Conservation (phyloP, 331 rosid species). For the Dryas integrifolia region DNA sequence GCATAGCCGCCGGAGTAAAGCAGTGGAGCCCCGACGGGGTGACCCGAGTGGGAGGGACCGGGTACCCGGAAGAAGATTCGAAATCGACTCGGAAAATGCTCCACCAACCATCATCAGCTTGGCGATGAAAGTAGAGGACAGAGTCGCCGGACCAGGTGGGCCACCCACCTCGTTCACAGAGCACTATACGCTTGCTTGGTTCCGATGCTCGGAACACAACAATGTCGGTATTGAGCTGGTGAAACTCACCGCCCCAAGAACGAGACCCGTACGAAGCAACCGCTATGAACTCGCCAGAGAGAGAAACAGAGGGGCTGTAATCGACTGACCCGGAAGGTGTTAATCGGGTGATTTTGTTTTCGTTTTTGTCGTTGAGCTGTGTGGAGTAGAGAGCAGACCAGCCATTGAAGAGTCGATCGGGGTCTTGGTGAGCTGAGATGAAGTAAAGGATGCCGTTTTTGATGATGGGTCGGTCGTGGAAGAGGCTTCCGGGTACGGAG, state of each 20-base stretch:
- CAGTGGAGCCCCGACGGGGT: conserved; percentile 77
- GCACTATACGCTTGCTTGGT: conserved; percentile 34
- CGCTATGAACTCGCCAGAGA: conserved; percentile 51
- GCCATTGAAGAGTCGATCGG: conserved; percentile 38
- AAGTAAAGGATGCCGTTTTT: conserved; percentile 46
- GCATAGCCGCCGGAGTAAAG: conserved; percentile 72
- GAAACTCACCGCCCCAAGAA: conserved; percentile 60
- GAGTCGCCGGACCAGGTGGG: conserved; percentile 79
- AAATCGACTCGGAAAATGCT: conserved; percentile 56
- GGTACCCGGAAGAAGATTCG: not conserved
- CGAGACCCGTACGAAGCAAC: conserved; percentile 75
- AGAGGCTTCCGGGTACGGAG: conserved; percentile 40
- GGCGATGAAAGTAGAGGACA: conserved; percentile 55
- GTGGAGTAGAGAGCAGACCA: conserved; percentile 61
- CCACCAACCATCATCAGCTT: conserved; percentile 80
- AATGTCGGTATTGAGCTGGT: conserved; percentile 56
- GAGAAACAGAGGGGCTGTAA: conserved; percentile 64
- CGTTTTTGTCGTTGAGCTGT: conserved; percentile 5
- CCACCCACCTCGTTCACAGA: conserved; percentile 76
- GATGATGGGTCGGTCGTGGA: conserved; percentile 63
- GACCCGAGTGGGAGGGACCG: conserved; percentile 38
- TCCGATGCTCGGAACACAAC: conserved; percentile 46
- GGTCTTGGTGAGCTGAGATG: conserved; percentile 61
- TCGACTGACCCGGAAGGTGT: conserved; percentile 57
- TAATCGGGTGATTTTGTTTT: conserved; percentile 26